Evolutionary conservation across 2,329 filamentous ascomycete species (phyloP).

Genomic region (Microthyrium microscopicum): DNA sequence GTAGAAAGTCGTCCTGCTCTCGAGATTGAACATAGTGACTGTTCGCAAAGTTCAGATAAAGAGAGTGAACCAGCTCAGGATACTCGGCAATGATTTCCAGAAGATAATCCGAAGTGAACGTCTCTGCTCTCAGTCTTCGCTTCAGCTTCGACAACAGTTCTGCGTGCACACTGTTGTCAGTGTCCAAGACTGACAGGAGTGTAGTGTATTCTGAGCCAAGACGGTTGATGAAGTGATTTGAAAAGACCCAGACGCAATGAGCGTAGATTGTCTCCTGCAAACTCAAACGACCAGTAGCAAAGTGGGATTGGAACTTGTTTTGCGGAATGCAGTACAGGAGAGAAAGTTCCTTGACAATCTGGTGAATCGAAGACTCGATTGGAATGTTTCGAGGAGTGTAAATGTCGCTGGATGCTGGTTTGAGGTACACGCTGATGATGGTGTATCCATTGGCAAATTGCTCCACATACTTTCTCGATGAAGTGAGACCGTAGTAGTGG

Average conservation of each 20-base stretch:
- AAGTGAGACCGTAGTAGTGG: slow-evolving; percentile 96
- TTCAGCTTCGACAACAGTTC: slow-evolving; percentile 88
- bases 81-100: slow-evolving; percentile 90
- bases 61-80: slow-evolving; percentile 65
- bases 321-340: slow-evolving; percentile 94
- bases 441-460: slow-evolving; percentile 98
- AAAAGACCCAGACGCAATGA: slow-evolving; percentile 94
- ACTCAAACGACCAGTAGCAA: slow-evolving; percentile 71
- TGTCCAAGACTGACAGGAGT: slow-evolving; percentile 62
- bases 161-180: slow-evolving; percentile 67
- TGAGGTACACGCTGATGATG: slow-evolving; percentile 89
- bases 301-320: slow-evolving; percentile 86
- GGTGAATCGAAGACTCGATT: slow-evolving; percentile 87
- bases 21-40: slow-evolving; percentile 60
- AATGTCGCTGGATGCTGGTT: slow-evolving; percentile 51
- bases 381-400: slow-evolving; percentile 50
- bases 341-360: slow-evolving; percentile 97
- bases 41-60: slow-evolving; percentile 85
- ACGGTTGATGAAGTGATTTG: slow-evolving; percentile 94
- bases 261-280: slow-evolving; percentile 95
- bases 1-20: slow-evolving; percentile 51
- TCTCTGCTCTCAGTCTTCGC: slow-evolving; percentile 85
- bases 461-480: slow-evolving; percentile 85
- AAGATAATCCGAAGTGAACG: slow-evolving; percentile 96
- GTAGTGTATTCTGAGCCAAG: slow-evolving; percentile 84